phyloP scores from a whole-genome alignment of 345 rosid genomes.

The Orychophragmus violaceus region DNA sequence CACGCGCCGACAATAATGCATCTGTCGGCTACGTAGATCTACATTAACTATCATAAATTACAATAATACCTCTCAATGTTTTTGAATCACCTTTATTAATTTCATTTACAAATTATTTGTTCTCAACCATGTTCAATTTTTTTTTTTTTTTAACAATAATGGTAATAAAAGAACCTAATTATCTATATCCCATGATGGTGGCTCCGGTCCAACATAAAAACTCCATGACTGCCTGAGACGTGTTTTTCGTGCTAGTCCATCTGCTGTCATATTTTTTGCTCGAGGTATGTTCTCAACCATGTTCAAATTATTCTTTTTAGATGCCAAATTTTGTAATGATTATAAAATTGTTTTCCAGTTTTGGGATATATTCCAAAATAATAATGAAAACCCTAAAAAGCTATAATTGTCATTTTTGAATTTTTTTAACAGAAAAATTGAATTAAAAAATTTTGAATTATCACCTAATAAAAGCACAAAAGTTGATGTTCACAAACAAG shows the following conservation, averaged over 20 bases:
- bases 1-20: slow-evolving; percentile 26
- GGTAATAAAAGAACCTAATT: too few species aligned
- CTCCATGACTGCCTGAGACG: too few species aligned
- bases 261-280: too few species aligned
- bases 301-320: neutral
- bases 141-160: too few species aligned
- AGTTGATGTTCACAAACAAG: neutral
- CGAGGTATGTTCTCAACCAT: slow-evolving; percentile 3
- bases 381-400: neutral
- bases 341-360: neutral
- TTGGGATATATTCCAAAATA: neutral
- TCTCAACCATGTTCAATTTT: slow-evolving; percentile 2
- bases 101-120: neutral
- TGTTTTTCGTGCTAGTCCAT: too few species aligned
- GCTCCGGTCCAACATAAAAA: too few species aligned
- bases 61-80: slow-evolving; percentile 11
- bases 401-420: neutral
- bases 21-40: slow-evolving; percentile 25
- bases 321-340: neutral
- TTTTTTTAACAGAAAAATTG: neutral
- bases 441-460: too few species aligned
- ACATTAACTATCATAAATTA: neutral
- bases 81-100: neutral
- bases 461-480: neutral
- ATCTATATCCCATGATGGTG: too few species aligned